phyloP scores from a whole-genome alignment of 345 rosid genomes.

The Eucalyptus tenuipes region DNA sequence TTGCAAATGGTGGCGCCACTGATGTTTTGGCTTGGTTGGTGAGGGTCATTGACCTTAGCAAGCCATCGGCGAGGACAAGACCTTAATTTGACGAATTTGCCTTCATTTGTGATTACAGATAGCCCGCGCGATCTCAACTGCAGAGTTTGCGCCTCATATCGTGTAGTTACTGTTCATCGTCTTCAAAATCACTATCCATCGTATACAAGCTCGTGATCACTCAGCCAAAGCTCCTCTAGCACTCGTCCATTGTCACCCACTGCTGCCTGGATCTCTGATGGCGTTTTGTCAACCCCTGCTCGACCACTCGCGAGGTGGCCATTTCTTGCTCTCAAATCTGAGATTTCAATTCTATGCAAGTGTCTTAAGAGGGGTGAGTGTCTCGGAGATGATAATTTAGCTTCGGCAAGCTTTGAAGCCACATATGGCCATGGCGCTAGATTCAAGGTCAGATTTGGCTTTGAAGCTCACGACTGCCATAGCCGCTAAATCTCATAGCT shows the following conservation, averaged over 20 bases:
- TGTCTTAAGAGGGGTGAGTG: neutral
- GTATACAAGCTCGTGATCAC: neutral
- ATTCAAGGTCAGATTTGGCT: neutral
- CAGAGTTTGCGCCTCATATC: neutral
- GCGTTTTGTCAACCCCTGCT: neutral
- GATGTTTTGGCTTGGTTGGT: neutral
- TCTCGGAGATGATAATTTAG: neutral
- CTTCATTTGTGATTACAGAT: neutral
- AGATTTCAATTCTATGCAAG: neutral
- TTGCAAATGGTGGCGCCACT: neutral
- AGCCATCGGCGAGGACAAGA: neutral
- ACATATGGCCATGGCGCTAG: neutral
- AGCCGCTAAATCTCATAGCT: conserved; percentile 16
- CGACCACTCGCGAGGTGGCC: neutral
- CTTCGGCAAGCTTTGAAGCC: neutral
- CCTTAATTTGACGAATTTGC: neutral
- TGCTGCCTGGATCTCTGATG: neutral
- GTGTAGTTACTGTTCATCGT: neutral
- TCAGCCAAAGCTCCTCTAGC: neutral
- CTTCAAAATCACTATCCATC: neutral
- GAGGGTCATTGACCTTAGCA: neutral
- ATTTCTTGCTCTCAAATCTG: neutral
- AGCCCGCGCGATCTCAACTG: neutral
- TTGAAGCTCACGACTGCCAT: neutral
- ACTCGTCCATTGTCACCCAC: neutral